Evolutionary conservation across 2,329 filamentous ascomycete genomes (phyloP), one percentile per base, ranked within the genome.

Genomic region (Cytospora chrysosperma): DNA sequence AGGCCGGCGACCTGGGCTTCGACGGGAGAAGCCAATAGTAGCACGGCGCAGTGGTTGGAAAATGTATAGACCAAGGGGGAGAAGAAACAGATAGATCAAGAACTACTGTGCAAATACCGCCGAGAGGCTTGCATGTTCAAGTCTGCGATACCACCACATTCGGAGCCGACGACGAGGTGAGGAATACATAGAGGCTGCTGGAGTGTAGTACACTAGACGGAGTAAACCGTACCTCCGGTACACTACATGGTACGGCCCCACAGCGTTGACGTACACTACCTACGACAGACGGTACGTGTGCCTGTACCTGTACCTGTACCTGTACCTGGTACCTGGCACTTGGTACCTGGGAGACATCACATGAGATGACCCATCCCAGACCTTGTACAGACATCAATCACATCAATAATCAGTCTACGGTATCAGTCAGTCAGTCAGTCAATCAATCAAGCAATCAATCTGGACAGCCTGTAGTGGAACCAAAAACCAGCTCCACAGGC

Each of bases 11-110:
- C 51, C 59, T 55, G 37, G 37, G 49, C 28, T 27, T 43, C 51
- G 59, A 55, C 59, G 59, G 54, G 58, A 60, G 47, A 34, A 55
- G 43, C 43, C 24, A 50, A 61, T 61, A 61, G 51, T 34, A 61
- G 59, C 58, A 15, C 34, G 58, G 47, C 32, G 40, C 50, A 49
- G 58, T 37, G 54, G 49, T 28, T 19, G 40, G 57, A 50, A 32
- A 21, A 34, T 13, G 9, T n/a, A 34, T 40, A 40, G 4, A 6
- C 19, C 2, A 15, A 34, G 32, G 32, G n/a, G 37, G 37, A 40
- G 37, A 17, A 40, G 37, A 47, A 24, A 4, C 21, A 15, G n/a
- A 12, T n/a, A 9, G 40, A 47, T 21, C 43, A 47, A 47, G 40
- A 43, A 13, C n/a, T n/a, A n/a, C n/a, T n/a, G n/a, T n/a, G n/a